Percentiles rank a stretch among this genome's conserved stretches.
phyloP scores from a whole-genome alignment of 1,139 yeast genomes.

The Trichomonascaceae sp. region DNA sequence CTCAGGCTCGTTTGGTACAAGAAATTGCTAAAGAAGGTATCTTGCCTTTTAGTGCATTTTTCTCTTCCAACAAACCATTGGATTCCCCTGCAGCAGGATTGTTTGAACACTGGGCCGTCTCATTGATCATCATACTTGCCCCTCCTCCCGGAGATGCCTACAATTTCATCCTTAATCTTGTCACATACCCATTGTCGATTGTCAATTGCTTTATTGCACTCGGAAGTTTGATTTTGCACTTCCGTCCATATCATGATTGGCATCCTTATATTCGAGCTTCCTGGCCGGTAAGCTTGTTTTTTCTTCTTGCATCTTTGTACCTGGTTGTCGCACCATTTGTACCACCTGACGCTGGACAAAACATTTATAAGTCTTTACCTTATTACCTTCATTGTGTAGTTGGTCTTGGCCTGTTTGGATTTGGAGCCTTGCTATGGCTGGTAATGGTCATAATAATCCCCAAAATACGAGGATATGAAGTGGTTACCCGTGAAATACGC shows the following conservation, averaged over 20 bases:
- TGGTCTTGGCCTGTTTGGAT: constrained; percentile 68
- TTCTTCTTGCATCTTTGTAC: constrained; percentile 62
- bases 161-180: constrained; percentile 65
- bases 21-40: constrained; percentile 69
- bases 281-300: constrained; percentile 56
- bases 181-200: constrained; percentile 68
- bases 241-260: constrained; percentile 52
- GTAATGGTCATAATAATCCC: constrained; percentile 63
- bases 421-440: constrained; percentile 68
- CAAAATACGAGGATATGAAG: constrained; percentile 47
- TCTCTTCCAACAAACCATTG: constrained; percentile 50
- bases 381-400: constrained; percentile 81
- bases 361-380: constrained; percentile 61
- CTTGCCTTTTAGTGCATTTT: constrained; percentile 57
- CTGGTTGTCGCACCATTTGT: constrained; percentile 75
- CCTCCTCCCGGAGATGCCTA: constrained; percentile 78
- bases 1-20: constrained; percentile 72
- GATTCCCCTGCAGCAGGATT: constrained; percentile 51
- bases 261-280: constrained; percentile 69
- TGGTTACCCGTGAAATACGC: constrained; percentile 50
- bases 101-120: constrained; percentile 48
- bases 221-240: constrained; percentile 62
- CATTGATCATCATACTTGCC: constrained; percentile 49
- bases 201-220: constrained; percentile 69
- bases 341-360: constrained; percentile 62